Percentiles rank a stretch among this genome's conserved stretches.
phyloP scores from a whole-genome alignment of 306 rosid genomes.

The Castanopsis chinensis region DNA sequence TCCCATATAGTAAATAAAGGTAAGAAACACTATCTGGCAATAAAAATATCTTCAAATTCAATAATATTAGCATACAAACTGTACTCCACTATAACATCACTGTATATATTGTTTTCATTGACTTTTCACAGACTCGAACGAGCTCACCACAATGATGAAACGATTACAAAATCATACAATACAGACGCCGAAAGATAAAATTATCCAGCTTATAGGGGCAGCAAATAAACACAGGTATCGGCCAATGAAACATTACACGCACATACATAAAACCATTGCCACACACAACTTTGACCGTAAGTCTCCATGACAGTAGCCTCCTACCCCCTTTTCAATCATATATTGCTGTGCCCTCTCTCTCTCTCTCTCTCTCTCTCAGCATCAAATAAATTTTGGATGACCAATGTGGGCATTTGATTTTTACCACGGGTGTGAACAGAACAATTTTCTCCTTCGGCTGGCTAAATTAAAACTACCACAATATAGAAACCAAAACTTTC shows the following conservation, averaged over 20 bases:
- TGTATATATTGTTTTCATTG: slow-evolving; percentile 9
- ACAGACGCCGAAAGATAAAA: neutral
- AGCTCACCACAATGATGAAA: slow-evolving; percentile 18
- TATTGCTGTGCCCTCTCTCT: slow-evolving; percentile 19
- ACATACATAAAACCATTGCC: slow-evolving; percentile 29
- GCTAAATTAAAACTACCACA: slow-evolving; percentile 20
- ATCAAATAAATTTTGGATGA: slow-evolving; percentile 46
- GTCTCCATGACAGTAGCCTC: slow-evolving; percentile 20
- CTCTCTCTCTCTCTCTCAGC: neutral
- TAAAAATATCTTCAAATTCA: neutral
- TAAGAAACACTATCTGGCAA: neutral
- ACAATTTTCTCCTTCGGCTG: slow-evolving; percentile 30
- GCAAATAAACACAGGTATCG: slow-evolving; percentile 31
- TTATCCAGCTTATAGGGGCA: slow-evolving; percentile 22
- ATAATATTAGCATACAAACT: slow-evolving; percentile 22
- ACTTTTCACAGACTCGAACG: slow-evolving; percentile 1
- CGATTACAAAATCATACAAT: slow-evolving; percentile 36
- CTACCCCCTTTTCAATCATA: slow-evolving; percentile 27
- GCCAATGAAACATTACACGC: slow-evolving; percentile 22
- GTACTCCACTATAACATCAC: slow-evolving; percentile 9
- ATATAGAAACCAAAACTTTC: slow-evolving; percentile 38
- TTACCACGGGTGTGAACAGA: slow-evolving; percentile 18
- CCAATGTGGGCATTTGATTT: slow-evolving; percentile 32
- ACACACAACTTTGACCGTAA: slow-evolving; percentile 16
- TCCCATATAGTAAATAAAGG: too few relatives aligned